phyloP scores from a whole-genome alignment of 306 rosid genomes.

The Lagenaria siceraria region DNA sequence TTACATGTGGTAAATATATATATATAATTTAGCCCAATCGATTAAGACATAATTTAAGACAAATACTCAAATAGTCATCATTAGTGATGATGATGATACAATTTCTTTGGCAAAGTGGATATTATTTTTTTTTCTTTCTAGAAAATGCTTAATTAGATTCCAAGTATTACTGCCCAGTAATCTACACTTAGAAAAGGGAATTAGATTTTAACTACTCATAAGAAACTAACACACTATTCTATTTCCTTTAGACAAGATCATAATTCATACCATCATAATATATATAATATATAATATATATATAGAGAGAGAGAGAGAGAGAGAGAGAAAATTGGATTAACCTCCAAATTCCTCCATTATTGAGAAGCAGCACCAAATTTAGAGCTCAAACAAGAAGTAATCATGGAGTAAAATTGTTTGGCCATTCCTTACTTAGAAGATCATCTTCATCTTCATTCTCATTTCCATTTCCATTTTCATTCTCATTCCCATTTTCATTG shows the following conservation, averaged over 20 bases:
- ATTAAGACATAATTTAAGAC: too few relatives aligned
- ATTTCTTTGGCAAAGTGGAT: too few relatives aligned
- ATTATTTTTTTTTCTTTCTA: background rate
- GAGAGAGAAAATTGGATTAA: background rate
- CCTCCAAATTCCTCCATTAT: background rate
- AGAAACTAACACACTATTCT: background rate
- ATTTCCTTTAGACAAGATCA: background rate
- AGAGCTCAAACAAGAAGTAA: background rate
- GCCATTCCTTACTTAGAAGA: background rate
- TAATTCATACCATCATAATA: background rate
- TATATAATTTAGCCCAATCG: too few relatives aligned
- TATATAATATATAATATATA: too few relatives aligned
- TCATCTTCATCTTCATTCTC: background rate
- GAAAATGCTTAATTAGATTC: background rate
- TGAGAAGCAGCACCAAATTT: background rate
- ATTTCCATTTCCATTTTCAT: background rate
- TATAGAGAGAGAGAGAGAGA: background rate
- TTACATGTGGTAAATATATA: too few relatives aligned
- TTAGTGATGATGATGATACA: too few relatives aligned
- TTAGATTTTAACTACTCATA: background rate
- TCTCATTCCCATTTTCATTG: background rate
- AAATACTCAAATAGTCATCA: too few relatives aligned
- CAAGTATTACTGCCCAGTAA: background rate
- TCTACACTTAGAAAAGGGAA: background rate
- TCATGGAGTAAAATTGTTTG: background rate